These are phyloP conservation scores for Coniella lustricola DNA, from an alignment of 2,329 filamentous ascomycete species.

Conservation along the genomic window DNA sequence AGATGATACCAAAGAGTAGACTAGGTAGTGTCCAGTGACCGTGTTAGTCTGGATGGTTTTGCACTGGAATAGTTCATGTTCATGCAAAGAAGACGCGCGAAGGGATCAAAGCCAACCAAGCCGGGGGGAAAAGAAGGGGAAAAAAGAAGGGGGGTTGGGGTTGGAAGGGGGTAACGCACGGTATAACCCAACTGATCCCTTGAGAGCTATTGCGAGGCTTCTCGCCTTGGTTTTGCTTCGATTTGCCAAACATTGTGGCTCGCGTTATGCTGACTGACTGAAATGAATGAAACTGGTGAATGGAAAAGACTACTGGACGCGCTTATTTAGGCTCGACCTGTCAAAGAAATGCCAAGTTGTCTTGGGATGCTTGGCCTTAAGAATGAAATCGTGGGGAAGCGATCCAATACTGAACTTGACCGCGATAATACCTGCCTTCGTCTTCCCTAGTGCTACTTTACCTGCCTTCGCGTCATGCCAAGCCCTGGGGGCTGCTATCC, in stretches of 20 bases:
- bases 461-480: background rate
- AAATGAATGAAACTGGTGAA: background rate
- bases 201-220: slow-evolving; percentile 3
- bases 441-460: background rate
- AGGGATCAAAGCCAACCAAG: no score
- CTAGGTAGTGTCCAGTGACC: background rate
- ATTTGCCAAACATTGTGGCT: slow-evolving; percentile 4
- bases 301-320: no score
- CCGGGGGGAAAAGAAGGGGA: no score
- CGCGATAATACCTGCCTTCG: no score
- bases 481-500: background rate
- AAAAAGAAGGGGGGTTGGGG: no score
- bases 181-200: slow-evolving; percentile 8
- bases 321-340: no score
- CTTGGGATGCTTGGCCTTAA: no score
- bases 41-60: background rate
- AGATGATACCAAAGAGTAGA: slow-evolving; percentile 12
- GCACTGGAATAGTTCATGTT: no score
- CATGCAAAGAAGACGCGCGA: background rate
- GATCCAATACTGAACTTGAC: background rate
- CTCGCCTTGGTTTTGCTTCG: slow-evolving; percentile 6
- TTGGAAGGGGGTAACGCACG: background rate
- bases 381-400: background rate
- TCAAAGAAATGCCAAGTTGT: no score
- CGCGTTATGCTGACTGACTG: background rate